phyloP scores from a whole-genome alignment of 1,139 yeast species.

The Scheffersomyces segobiensis region DNA sequence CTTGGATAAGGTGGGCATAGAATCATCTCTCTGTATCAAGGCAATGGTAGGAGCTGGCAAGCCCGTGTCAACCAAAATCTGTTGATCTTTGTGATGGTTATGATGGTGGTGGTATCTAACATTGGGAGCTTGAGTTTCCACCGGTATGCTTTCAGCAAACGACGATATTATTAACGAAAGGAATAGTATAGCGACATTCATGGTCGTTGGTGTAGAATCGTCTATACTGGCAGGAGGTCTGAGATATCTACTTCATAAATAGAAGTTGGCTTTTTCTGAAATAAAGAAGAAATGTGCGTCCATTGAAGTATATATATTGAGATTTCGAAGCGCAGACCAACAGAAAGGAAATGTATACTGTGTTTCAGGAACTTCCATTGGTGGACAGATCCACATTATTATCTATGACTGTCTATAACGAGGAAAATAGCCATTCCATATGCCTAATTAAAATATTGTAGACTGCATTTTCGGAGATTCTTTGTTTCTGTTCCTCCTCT shows the following conservation, averaged over 20 bases:
- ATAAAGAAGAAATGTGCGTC: background rate
- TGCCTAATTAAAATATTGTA: background rate
- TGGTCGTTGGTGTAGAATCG: background rate
- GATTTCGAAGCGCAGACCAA: background rate
- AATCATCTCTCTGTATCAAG: background rate
- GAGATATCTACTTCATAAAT: background rate
- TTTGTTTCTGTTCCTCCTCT: background rate
- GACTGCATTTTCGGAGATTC: background rate
- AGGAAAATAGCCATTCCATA: background rate
- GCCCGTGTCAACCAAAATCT: background rate
- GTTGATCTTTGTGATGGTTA: constrained; percentile 3
- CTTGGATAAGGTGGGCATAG: background rate
- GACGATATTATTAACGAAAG: background rate
- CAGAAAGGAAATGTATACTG: background rate
- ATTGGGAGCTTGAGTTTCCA: background rate
- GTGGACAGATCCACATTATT: background rate
- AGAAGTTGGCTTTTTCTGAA: background rate
- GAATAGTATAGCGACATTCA: background rate
- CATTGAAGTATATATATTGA: background rate
- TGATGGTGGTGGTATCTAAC: constrained; percentile 1
- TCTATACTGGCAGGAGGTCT: background rate
- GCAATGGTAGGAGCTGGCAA: background rate
- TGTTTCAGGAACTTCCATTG: background rate
- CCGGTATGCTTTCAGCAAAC: background rate
- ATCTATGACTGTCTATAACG: background rate